These are phyloP conservation scores for Plasmodium gonderi DNA, from an alignment of 169 alveolate species.

Conservation along the genomic window DNA sequence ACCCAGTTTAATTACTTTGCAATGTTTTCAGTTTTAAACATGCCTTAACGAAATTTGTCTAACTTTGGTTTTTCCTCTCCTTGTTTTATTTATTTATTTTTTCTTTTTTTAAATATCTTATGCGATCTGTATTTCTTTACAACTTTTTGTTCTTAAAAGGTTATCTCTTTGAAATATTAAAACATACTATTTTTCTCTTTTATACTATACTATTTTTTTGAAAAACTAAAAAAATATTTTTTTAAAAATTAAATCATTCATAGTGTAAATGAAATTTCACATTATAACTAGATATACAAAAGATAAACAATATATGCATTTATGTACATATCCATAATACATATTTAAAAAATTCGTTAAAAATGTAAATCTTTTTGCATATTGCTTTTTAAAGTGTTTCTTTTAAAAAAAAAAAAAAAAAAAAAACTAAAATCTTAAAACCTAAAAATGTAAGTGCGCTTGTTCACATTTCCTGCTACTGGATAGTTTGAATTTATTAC, in stretches of 20 bases:
- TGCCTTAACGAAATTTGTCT: background rate
- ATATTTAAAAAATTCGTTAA: background rate
- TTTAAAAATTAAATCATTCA: background rate
- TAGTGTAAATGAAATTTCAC: background rate
- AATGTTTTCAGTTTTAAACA: background rate
- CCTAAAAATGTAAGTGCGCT: background rate
- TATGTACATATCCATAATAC: background rate
- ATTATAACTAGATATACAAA: background rate
- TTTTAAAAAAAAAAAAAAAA: background rate
- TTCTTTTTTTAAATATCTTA: background rate
- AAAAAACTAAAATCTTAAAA: constrained; percentile 29
- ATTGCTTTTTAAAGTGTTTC: background rate
- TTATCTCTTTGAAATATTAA: background rate
- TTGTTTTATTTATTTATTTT: background rate
- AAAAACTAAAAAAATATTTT: background rate
- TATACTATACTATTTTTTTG: background rate
- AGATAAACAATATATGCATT: background rate
- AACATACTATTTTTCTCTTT: background rate
- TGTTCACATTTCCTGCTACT: constrained; percentile 8
- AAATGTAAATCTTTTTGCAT: background rate
- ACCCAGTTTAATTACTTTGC: constrained; percentile 8
- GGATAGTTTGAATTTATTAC: background rate
- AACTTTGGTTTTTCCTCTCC: background rate
- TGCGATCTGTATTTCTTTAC: background rate
- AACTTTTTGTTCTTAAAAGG: background rate